phyloP scores from a whole-genome alignment of 495 filamentous ascomycete genomes.

The Talaromyces ruber region DNA sequence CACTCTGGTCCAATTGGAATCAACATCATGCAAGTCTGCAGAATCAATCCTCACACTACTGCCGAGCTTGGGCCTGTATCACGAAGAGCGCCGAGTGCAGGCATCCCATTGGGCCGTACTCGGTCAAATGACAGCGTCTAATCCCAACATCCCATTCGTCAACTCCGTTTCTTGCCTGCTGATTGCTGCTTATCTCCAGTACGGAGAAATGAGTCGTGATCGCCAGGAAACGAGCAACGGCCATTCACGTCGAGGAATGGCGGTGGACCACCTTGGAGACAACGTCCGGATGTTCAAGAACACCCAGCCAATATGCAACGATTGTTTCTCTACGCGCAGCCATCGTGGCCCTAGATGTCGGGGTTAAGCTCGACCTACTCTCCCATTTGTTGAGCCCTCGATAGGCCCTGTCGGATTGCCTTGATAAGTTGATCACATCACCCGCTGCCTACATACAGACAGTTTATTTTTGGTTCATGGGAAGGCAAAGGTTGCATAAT shows the following conservation, averaged over 20 bases:
- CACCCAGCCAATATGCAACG: slow-evolving; percentile 1
- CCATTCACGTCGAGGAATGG: not conserved
- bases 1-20: not conserved
- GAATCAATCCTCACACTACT: slow-evolving; percentile 5
- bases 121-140: not conserved
- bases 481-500: not conserved
- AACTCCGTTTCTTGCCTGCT: not conserved
- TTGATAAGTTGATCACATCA: not conserved
- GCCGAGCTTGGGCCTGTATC: slow-evolving; percentile 4
- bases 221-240: not conserved
- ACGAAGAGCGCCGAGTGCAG: not conserved
- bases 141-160: not conserved
- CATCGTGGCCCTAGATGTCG: slow-evolving; percentile 4
- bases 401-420: not conserved
- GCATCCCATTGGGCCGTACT: not conserved
- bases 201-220: slow-evolving; percentile 1
- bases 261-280: not conserved
- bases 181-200: not conserved
- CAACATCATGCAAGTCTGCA: not conserved
- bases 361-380: not conserved
- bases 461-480: slow-evolving; percentile 3
- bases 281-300: not conserved
- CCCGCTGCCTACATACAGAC: not conserved
- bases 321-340: not conserved
- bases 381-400: slow-evolving; percentile 1